A percentile compares a stretch with the other conserved stretches of the same genome.
These are phyloP conservation scores for Vararia minispora DNA, from an alignment of 768 basidiomycete species.

Conservation along the genomic window DNA sequence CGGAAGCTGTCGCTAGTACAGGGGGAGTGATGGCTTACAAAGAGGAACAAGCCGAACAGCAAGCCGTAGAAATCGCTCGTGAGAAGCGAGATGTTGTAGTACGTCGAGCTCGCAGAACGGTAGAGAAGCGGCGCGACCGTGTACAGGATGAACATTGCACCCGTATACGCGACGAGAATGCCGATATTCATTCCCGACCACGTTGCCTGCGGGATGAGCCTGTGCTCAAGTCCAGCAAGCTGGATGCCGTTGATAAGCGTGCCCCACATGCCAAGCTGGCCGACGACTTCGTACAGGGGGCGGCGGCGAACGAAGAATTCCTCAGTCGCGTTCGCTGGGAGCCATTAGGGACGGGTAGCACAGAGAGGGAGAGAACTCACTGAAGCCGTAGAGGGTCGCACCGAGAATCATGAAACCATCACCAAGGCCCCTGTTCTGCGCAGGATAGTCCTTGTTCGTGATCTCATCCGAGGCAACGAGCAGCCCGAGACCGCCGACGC, in stretches of 20 bases:
- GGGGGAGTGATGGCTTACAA: background rate
- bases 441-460: slow-evolving; percentile 65
- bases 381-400: slow-evolving; percentile 78
- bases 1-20: slow-evolving; percentile 1
- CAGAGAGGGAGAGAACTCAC: slow-evolving; percentile 31
- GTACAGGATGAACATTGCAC: slow-evolving; percentile 76
- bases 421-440: slow-evolving; percentile 59
- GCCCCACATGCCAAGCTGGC: slow-evolving; percentile 81
- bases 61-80: slow-evolving; percentile 85
- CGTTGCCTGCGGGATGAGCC: slow-evolving; percentile 46
- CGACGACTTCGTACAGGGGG: slow-evolving; percentile 81
- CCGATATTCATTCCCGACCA: slow-evolving; percentile 66
- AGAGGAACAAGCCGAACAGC: slow-evolving; percentile 40
- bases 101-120: slow-evolving; percentile 76
- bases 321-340: slow-evolving; percentile 74
- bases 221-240: slow-evolving; percentile 64
- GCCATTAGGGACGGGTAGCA: background rate
- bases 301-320: slow-evolving; percentile 74
- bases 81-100: slow-evolving; percentile 77
- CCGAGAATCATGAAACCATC: slow-evolving; percentile 83
- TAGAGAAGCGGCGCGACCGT: slow-evolving; percentile 81
- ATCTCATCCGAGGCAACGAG: slow-evolving; percentile 72
- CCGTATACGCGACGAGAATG: slow-evolving; percentile 39
- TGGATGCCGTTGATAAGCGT: slow-evolving; percentile 71
- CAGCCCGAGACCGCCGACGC: slow-evolving; percentile 64